These are phyloP conservation scores for Alternaria arborescens DNA, from an alignment of 2,329 filamentous ascomycete species.

Conservation along the genomic window DNA sequence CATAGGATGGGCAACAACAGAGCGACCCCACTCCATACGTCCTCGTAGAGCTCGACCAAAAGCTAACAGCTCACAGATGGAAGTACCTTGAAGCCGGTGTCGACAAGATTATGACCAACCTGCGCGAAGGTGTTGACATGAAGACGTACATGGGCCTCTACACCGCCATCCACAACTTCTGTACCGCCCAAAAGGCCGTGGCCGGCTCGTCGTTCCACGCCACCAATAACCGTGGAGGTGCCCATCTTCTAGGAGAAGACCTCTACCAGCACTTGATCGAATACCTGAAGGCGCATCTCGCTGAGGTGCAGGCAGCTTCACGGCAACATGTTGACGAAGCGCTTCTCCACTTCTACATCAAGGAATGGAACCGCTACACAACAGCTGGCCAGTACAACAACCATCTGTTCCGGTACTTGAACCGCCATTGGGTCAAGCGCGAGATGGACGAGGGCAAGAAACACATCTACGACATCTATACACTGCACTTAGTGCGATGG, in stretches of 20 bases:
- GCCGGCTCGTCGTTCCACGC: conserved; percentile 60
- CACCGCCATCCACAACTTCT: conserved; percentile 98
- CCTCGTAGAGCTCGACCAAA: neutral
- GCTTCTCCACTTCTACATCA: conserved; percentile 89
- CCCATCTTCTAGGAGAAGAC: conserved; percentile 93
- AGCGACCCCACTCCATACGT: neutral
- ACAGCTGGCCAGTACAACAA: conserved; percentile 97
- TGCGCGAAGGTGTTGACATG: conserved; percentile 94
- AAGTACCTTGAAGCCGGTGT: conserved; percentile 87
- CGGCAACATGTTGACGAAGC: conserved; percentile 87
- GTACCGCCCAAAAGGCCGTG: conserved; percentile 94
- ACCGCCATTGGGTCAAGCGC: conserved; percentile 97
- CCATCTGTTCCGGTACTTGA: conserved; percentile 94
- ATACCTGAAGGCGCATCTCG: conserved; percentile 82
- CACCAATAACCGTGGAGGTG: conserved; percentile 78
- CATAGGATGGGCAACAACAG: neutral
- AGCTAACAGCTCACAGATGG: conserved; percentile 70
- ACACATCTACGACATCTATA: conserved; percentile 97
- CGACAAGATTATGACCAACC: conserved; percentile 89
- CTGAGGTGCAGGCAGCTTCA: conserved; percentile 74
- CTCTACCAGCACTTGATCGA: conserved; percentile 90
- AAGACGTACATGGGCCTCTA: conserved; percentile 97
- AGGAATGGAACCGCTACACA: conserved; percentile 96
- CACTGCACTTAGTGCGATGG: conserved; percentile 94
- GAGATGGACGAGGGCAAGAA: conserved; percentile 99